Base-by-base conservation (phyloP, 306 rosid species). In the Argentina anserina region DNA sequence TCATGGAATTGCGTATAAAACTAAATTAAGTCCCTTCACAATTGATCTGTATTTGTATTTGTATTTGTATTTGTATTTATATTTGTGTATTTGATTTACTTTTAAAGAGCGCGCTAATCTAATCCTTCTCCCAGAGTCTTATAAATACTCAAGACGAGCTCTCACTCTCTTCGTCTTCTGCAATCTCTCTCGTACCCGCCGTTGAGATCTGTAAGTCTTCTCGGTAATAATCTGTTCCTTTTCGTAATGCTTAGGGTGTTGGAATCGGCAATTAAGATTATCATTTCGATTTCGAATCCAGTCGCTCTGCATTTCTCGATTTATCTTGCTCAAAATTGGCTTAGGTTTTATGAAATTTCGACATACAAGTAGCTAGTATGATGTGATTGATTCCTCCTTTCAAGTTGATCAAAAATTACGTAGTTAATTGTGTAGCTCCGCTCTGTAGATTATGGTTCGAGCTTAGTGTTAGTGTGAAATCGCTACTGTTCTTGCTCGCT, bases 101-200 rank as follows among this genome's bases (percentile, higher is more conserved):
- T n/a, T n/a, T n/a, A n/a, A n/a, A n/a, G n/a, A n/a, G n/a, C n/a
- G n/a, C n/a, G n/a, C n/a, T n/a, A n/a, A n/a, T n/a, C n/a, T n/a
- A n/a, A n/a, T n/a, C n/a, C n/a, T n/a, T n/a, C n/a, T n/a, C n/a
- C n/a, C n/a, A n/a, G n/a, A n/a, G n/a, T n/a, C n/a, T n/a, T n/a
- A n/a, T n/a, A n/a, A n/a, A n/a, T n/a, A n/a, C n/a, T n/a, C n/a
- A n/a, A n/a, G n/a, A n/a, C n/a, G n/a, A n/a, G n/a, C n/a, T n/a
- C n/a, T n/a, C n/a, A 11, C 10, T 18, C 71, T 43, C 53, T 40
- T 29, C 34, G 3, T 7, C 31, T 11, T 12, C 18, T 26, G 5
- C 29, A n/a, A 47, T 59, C 75, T 75, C 71, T 42, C 52, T 52
- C 79, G 39, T 64, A 39, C 52, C n/a, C 77, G 64, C 17, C 43